These are phyloP conservation scores for Chalciporus pseudorubinellus DNA, from an alignment of 768 basidiomycete species.

Conservation along the genomic window DNA sequence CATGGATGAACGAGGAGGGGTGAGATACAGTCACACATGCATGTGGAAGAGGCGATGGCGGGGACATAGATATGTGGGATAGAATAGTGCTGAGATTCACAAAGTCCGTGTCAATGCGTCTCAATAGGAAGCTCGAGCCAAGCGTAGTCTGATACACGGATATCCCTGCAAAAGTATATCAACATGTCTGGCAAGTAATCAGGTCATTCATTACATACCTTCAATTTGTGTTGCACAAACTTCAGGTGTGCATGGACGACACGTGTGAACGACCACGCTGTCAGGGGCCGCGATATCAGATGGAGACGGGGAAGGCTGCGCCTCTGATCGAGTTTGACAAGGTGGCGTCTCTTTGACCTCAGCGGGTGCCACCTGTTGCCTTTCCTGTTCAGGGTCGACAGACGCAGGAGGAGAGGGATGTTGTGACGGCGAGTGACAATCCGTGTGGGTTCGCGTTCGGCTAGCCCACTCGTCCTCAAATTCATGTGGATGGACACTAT, in stretches of 20 bases:
- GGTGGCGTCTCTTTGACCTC: slow-evolving; percentile 6
- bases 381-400: slow-evolving; percentile 2
- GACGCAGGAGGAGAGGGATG: neutral
- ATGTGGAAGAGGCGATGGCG: slow-evolving; percentile 36
- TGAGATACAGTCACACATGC: slow-evolving; percentile 52
- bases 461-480: slow-evolving; percentile 39
- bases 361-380: neutral
- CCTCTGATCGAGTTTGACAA: slow-evolving; percentile 3
- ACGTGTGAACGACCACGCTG: slow-evolving; percentile 59
- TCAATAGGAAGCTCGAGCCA: slow-evolving; percentile 52
- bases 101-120: slow-evolving; percentile 77
- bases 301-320: neutral
- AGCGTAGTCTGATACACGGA: slow-evolving; percentile 72
- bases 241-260: slow-evolving; percentile 58
- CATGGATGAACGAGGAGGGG: slow-evolving; percentile 52
- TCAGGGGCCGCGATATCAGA: slow-evolving; percentile 16
- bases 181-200: slow-evolving; percentile 1
- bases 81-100: slow-evolving; percentile 60
- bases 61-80: slow-evolving; percentile 36
- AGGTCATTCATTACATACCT: slow-evolving; percentile 42
- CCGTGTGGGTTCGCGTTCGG: slow-evolving; percentile 11
- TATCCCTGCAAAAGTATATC: slow-evolving; percentile 47
- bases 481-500: slow-evolving; percentile 42
- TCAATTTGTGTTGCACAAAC: slow-evolving; percentile 69
- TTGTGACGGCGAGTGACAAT: slow-evolving; percentile 7